Percentiles rank a stretch among this genome's conserved stretches.
These are phyloP conservation scores for Ochetophila trinervis DNA, from an alignment of 306 rosid species.

Conservation along the genomic window DNA sequence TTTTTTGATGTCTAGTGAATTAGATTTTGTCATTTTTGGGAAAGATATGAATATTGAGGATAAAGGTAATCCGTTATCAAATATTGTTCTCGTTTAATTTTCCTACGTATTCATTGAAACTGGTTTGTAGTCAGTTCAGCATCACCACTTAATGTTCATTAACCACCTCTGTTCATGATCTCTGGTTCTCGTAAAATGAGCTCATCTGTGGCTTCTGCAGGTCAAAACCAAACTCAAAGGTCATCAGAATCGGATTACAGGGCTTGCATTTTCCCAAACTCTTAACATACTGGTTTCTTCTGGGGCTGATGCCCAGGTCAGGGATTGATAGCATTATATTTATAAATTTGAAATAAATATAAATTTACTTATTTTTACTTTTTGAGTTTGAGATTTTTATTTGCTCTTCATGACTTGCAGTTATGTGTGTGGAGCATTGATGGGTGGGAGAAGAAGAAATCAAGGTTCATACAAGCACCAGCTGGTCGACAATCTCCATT, in stretches of 20 bases:
- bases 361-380: background rate
- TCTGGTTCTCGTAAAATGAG: slow-evolving; percentile 1
- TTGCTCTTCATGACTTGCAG: slow-evolving; percentile 19
- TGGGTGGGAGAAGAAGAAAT: slow-evolving; percentile 48
- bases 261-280: slow-evolving; percentile 42
- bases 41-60: no score
- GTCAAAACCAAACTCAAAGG: slow-evolving; percentile 42
- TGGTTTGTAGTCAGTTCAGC: background rate
- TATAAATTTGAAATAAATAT: background rate
- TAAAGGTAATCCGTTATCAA: background rate
- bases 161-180: background rate
- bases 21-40: no score
- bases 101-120: background rate
- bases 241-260: slow-evolving; percentile 48
- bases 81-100: background rate
- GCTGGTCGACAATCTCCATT: slow-evolving; percentile 39
- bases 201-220: slow-evolving; percentile 2
- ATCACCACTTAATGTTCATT: background rate
- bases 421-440: slow-evolving; percentile 46
- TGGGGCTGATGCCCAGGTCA: slow-evolving; percentile 46
- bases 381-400: background rate
- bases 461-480: slow-evolving; percentile 43
- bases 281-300: slow-evolving; percentile 39
- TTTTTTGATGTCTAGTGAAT: no score
- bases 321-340: background rate